Evolutionary conservation across 805 yeast species (phyloP).

Genomic region (Metschnikowia gelsemii): DNA sequence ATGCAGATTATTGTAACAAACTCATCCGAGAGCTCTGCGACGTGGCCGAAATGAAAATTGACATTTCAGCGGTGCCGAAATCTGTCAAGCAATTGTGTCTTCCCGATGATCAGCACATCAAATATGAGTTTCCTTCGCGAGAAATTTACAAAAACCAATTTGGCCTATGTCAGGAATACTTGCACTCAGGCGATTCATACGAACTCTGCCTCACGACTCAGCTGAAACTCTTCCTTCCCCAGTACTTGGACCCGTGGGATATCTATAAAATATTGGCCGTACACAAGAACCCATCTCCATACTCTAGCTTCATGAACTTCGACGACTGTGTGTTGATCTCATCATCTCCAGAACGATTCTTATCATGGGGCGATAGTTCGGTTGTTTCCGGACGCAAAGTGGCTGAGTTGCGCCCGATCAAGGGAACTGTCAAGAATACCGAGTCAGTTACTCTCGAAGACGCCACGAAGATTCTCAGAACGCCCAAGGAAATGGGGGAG

Average conservation of each 20-base stretch:
- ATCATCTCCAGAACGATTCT: slow-evolving; percentile 92
- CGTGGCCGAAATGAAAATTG: slow-evolving; percentile 14
- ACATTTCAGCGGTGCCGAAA: slow-evolving; percentile 24
- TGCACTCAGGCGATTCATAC: slow-evolving; percentile 84
- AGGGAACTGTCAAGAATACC: slow-evolving; percentile 85
- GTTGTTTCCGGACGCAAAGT: slow-evolving; percentile 24
- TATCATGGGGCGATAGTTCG: slow-evolving; percentile 63
- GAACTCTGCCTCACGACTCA: slow-evolving; percentile 88
- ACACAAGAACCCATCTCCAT: slow-evolving; percentile 85
- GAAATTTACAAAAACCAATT: slow-evolving; percentile 56
- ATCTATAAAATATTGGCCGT: slow-evolving; percentile 69
- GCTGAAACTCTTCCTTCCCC: slow-evolving; percentile 56
- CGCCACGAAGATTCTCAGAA: slow-evolving; percentile 65
- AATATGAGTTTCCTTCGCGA: slow-evolving; percentile 51
- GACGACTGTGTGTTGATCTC: slow-evolving; percentile 66
- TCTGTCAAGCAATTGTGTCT: slow-evolving; percentile 28
- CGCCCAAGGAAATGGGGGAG: slow-evolving; percentile 94
- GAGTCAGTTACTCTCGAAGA: slow-evolving; percentile 50
- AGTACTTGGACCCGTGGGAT: slow-evolving; percentile 63
- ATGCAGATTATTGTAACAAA: slow-evolving; percentile 32
- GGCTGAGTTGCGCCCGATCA: slow-evolving; percentile 90
- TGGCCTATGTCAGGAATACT: slow-evolving; percentile 59
- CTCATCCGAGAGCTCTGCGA: slow-evolving; percentile 14
- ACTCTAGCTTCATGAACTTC: slow-evolving; percentile 76
- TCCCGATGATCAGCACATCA: slow-evolving; percentile 26